phyloP scores from a whole-genome alignment of 306 rosid species.

The Gastrolobium bilobum region DNA sequence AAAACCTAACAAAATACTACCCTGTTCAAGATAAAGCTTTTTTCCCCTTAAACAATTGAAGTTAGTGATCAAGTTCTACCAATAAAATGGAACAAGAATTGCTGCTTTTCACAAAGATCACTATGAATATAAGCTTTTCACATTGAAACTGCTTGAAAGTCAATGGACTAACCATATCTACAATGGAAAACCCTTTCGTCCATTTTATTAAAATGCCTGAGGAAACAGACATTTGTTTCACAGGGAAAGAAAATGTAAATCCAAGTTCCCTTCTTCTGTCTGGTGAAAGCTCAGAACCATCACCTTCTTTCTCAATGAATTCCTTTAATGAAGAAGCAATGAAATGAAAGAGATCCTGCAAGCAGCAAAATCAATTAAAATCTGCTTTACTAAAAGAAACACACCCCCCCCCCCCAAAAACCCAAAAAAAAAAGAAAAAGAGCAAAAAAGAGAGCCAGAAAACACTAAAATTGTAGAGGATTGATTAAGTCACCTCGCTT shows the following conservation, averaged over 20 bases:
- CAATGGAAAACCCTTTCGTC: slow-evolving; percentile 75
- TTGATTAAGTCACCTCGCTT: slow-evolving; percentile 63
- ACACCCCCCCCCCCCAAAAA: too few species aligned
- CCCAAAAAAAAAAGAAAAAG: too few species aligned
- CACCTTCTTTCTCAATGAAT: slow-evolving; percentile 64
- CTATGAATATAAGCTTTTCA: slow-evolving; percentile 35
- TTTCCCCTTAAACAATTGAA: background rate
- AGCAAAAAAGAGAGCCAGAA: background rate
- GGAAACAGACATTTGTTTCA: slow-evolving; percentile 68
- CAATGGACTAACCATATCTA: slow-evolving; percentile 72
- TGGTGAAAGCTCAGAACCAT: slow-evolving; percentile 52
- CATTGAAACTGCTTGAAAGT: slow-evolving; percentile 34
- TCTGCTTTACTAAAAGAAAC: background rate
- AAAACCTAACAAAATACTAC: slow-evolving; percentile 3
- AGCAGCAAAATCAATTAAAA: slow-evolving; percentile 39
- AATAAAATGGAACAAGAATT: slow-evolving; percentile 9
- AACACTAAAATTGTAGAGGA: slow-evolving; percentile 19
- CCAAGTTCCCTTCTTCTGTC: slow-evolving; percentile 73
- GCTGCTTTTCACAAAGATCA: slow-evolving; percentile 18
- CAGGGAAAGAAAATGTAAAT: slow-evolving; percentile 84
- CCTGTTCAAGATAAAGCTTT: background rate
- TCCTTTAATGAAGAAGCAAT: slow-evolving; percentile 75
- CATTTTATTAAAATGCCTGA: slow-evolving; percentile 78
- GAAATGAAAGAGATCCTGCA: slow-evolving; percentile 80
- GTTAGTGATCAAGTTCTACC: slow-evolving; percentile 9